Percentiles rank a stretch among this genome's conserved stretches.
Conservation (phyloP, 768 basidiomycete species). For the Holtermanniella nyarrowii region DNA sequence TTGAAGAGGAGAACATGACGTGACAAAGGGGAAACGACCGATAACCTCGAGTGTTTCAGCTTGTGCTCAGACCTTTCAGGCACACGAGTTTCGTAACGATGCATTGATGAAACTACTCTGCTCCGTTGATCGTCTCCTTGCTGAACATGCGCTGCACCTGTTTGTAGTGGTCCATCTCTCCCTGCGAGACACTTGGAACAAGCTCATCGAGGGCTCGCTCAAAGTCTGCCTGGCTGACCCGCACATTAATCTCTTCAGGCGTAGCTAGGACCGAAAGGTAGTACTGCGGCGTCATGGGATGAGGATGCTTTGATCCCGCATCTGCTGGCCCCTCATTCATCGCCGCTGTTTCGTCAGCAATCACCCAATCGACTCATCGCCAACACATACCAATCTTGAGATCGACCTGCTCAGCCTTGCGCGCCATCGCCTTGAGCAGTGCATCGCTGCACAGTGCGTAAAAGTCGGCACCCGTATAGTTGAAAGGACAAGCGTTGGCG, state of each 20-base stretch:
- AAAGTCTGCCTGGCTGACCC: slow-evolving; percentile 71
- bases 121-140: not conserved
- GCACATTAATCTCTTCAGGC: slow-evolving; percentile 57
- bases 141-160: slow-evolving; percentile 58
- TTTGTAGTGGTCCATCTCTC: slow-evolving; percentile 76
- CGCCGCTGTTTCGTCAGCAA: not conserved
- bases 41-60: not conserved
- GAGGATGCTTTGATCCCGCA: slow-evolving; percentile 42
- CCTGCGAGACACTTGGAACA: slow-evolving; percentile 51
- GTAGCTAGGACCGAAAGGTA: slow-evolving; percentile 75
- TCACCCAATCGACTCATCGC: slow-evolving; percentile 4
- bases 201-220: slow-evolving; percentile 54
- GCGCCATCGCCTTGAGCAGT: slow-evolving; percentile 85
- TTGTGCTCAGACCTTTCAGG: not conserved
- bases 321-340: not conserved
- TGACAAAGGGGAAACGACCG: no score
- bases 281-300: slow-evolving; percentile 75
- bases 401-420: slow-evolving; percentile 73
- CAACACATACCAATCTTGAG: slow-evolving; percentile 53
- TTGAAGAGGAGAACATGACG: no score
- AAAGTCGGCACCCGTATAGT: slow-evolving; percentile 94
- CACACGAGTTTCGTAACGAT: not conserved
- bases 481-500: slow-evolving; percentile 71
- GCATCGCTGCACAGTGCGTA: slow-evolving; percentile 97
- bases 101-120: not conserved